These are phyloP conservation scores for Bruguiera parviflora DNA, from an alignment of 345 rosid species.

Conservation along the genomic window DNA sequence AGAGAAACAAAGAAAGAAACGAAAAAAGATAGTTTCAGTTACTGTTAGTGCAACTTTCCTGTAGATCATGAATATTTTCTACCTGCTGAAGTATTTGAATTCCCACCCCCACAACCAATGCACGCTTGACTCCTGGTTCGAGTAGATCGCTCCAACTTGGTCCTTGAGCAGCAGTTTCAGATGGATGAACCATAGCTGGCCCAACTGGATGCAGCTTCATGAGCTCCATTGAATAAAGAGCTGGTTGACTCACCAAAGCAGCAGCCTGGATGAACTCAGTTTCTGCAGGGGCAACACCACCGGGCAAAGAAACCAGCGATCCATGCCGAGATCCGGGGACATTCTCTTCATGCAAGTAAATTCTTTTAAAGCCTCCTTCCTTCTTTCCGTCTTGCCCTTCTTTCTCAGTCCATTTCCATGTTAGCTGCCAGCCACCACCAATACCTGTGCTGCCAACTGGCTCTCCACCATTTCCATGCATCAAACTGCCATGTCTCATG, in stretches of 20 bases:
- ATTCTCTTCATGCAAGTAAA: constrained; percentile 80
- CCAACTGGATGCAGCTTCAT: constrained; percentile 55
- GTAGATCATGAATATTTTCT: constrained; percentile 11
- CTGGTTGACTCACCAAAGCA: constrained; percentile 90
- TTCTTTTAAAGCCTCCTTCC: constrained; percentile 76
- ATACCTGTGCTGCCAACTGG: constrained; percentile 56
- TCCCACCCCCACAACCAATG: constrained; percentile 84
- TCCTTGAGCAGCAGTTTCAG: constrained; percentile 52
- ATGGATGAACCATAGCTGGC: constrained; percentile 90
- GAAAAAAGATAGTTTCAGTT: neutral
- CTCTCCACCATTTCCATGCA: constrained; percentile 55
- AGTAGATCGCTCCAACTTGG: constrained; percentile 74
- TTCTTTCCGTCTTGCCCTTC: constrained; percentile 68
- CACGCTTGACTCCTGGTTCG: constrained; percentile 95
- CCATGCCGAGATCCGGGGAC: constrained; percentile 62
- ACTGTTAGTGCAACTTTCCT: neutral
- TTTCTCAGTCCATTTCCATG: constrained; percentile 91
- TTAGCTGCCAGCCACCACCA: constrained; percentile 98
- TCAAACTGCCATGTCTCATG: constrained; percentile 58
- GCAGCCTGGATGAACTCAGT: constrained; percentile 67
- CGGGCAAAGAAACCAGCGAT: constrained; percentile 59
- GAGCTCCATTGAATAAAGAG: constrained; percentile 74
- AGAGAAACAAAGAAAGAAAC: neutral
- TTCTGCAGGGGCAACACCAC: constrained; percentile 49
- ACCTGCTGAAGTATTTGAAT: constrained; percentile 99